phyloP scores from a whole-genome alignment of 2,329 filamentous ascomycete species.

The Colletotrichum sp. region DNA sequence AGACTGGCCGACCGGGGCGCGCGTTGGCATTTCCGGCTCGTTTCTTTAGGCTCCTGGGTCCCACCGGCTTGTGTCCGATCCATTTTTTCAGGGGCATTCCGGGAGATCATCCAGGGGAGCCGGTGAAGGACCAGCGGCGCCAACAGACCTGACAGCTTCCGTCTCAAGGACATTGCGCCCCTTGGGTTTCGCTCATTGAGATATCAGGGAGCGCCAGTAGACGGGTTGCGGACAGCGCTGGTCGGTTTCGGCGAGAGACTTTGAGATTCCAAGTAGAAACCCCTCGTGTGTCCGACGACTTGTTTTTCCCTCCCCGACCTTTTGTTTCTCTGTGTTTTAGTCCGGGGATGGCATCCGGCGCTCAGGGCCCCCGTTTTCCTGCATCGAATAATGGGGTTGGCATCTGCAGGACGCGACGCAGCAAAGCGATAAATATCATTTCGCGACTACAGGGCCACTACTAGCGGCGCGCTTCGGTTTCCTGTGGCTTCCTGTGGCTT shows the following conservation, averaged over 20 bases:
- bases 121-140: constrained; percentile 8
- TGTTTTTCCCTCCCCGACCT: neutral
- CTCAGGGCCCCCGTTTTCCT: neutral
- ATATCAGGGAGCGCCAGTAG: neutral
- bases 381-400: constrained; percentile 4
- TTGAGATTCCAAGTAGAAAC: neutral
- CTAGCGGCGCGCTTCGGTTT: neutral
- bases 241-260: neutral
- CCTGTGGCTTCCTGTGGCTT: neutral
- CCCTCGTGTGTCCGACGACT: neutral
- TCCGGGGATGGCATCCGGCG: neutral
- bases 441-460: neutral
- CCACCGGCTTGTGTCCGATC: constrained; percentile 21
- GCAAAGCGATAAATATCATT: neutral
- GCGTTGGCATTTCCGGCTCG: constrained; percentile 14
- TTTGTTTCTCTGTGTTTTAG: neutral
- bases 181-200: neutral
- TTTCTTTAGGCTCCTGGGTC: constrained; percentile 19
- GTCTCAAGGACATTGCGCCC: neutral
- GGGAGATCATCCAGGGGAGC: constrained; percentile 23
- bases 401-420: constrained; percentile 4
- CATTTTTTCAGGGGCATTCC: constrained; percentile 16
- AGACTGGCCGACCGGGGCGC: constrained; percentile 10
- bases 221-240: neutral
- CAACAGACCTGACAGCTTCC: neutral